phyloP scores from a whole-genome alignment of 2,329 filamentous ascomycete genomes.

The Kalmusia sp. region DNA sequence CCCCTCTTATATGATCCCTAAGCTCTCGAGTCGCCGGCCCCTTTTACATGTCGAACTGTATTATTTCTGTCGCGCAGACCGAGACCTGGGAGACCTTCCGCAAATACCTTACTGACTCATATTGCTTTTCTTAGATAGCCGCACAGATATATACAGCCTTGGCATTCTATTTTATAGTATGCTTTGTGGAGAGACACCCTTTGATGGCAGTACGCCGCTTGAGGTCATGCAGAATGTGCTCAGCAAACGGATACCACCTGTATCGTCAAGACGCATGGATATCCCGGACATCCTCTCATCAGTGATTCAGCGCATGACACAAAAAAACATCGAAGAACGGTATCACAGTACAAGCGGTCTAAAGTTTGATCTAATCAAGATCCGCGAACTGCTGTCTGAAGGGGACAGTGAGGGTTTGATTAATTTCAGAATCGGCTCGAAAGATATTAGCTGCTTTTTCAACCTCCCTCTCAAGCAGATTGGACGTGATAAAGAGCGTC shows the following conservation, averaged over 20 bases:
- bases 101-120: not conserved
- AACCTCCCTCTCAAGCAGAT: constrained; percentile 83
- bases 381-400: constrained; percentile 76
- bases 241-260: constrained; percentile 76
- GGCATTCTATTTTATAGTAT: constrained; percentile 86
- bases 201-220: constrained; percentile 79
- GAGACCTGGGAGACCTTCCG: too few species aligned
- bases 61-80: too few species aligned
- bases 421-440: constrained; percentile 78
- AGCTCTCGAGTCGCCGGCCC: too few species aligned
- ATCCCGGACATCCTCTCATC: constrained; percentile 81
- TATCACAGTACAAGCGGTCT: constrained; percentile 90
- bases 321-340: constrained; percentile 84
- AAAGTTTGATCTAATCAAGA: constrained; percentile 77
- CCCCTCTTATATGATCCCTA: too few species aligned
- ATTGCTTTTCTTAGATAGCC: constrained; percentile 31
- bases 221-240: constrained; percentile 93
- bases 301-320: constrained; percentile 91
- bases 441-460: constrained; percentile 91
- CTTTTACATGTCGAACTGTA: too few species aligned
- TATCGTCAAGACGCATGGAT: constrained; percentile 80
- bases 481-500: constrained; percentile 75
- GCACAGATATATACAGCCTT: constrained; percentile 92
- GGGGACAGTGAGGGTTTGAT: constrained; percentile 76
- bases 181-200: constrained; percentile 76